Evolutionary conservation across 1,139 yeast genomes (phyloP), one percentile per base, ranked within the genome.

Genomic region (Suhomyces panamericanus): DNA sequence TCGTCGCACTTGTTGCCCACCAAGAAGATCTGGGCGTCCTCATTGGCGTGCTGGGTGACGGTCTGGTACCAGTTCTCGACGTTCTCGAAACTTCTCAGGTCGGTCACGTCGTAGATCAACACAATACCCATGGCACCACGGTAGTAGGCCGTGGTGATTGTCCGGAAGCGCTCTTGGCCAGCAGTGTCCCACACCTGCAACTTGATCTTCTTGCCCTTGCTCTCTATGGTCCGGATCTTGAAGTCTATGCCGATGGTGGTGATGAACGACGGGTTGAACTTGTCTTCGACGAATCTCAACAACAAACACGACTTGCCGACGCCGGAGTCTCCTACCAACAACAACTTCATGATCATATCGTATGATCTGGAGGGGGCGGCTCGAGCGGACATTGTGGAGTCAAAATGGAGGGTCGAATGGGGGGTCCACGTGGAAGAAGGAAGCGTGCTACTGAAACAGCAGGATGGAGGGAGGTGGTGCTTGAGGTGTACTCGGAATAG

Each of bases 141-240:
- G 73, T 95, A 93, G 70, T 95, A 93, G 9, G 99, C 97, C 16
- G 98, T 90, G 40, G 99, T 93, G 67, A 93, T 93, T 44, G 99
- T 93, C 75, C 97, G 83, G 77, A 93, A 93, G 59, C 99, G 80
- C 69, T 93, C 99, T 71, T 93, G 99, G 24, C 99, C 99, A 6
- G 99, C 99, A 32, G 99, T 93, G 67, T 93, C 99, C 99, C 99
- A 93, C 35, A 93, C 90, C 68, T 93, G 99, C 62, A 93, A 79
- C 71, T 93, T 93, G 68, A 95, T 87, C 57, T 86, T 85, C 69
- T 88, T 87, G 48, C 96, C 96, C 55, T 91, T 93, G 57, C 93
- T 80, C 59, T 91, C 97, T 55, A 91, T 90, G 34, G 98, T 91
- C 69, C 97, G 86, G 66, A 95, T 91, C 73, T 95, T 93, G 78